phyloP scores from a whole-genome alignment of 2,329 filamentous ascomycete species.

The Apiospora marii region DNA sequence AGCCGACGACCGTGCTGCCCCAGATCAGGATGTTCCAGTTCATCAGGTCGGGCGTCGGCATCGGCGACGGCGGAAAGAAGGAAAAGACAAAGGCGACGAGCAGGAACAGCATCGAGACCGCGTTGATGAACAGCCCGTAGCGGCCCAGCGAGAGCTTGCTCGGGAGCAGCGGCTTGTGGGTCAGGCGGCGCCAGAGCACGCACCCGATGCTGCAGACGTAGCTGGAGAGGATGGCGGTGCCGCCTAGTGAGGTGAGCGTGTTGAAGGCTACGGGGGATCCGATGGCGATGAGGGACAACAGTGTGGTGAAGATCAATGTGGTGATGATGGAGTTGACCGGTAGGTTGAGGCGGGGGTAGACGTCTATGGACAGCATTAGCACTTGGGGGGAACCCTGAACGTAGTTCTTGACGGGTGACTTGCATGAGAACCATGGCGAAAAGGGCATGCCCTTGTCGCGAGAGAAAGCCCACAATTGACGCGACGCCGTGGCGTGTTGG shows the following conservation, averaged over 20 bases:
- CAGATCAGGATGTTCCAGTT: constrained; percentile 23
- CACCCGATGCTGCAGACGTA: constrained; percentile 45
- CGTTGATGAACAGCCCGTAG: constrained; percentile 53
- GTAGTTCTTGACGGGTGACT: not conserved
- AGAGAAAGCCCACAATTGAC: constrained; percentile 43
- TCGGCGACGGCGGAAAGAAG: constrained; percentile 53
- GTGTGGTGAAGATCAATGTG: constrained; percentile 39
- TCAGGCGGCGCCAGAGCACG: constrained; percentile 44
- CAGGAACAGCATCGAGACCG: constrained; percentile 60
- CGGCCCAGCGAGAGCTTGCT: constrained; percentile 53
- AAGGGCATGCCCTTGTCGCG: constrained; percentile 47
- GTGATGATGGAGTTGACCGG: constrained; percentile 44
- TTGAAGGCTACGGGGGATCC: constrained; percentile 45
- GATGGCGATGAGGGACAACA: constrained; percentile 45
- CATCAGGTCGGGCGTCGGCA: not conserved
- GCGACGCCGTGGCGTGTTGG: constrained; percentile 40
- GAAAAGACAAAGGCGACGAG: constrained; percentile 61
- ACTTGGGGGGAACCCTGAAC: not conserved
- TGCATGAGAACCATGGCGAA: constrained; percentile 37
- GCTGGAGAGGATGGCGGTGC: constrained; percentile 42
- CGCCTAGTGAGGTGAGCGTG: constrained; percentile 44
- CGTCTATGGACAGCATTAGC: constrained; percentile 26
- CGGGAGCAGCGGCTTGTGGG: constrained; percentile 42
- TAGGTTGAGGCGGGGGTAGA: constrained; percentile 37
- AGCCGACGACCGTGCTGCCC: not conserved